Evolutionary conservation across 2,329 filamentous ascomycete genomes (phyloP), one percentile per base, ranked within the genome.

Genomic region (Cryphonectria carpinicola): DNA sequence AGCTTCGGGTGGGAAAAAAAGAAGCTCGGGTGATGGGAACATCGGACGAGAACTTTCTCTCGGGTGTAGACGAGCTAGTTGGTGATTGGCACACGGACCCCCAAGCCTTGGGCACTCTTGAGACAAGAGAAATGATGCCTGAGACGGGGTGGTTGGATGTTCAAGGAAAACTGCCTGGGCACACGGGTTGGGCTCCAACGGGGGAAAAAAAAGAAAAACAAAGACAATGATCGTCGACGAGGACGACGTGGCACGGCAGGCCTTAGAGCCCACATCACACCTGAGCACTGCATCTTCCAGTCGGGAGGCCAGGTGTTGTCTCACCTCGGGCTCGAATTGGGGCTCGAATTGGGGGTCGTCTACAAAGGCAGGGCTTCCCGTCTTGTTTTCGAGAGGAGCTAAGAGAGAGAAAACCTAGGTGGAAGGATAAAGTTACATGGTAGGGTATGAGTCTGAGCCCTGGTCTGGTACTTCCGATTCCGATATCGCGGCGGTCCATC

Each of bases 401-500:
- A 49, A 49, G 46, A 49, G 22, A 49, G 19, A 32, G 5, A 19
- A 32, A 32, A 32, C 32, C 54, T 14, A 4, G 54, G 28, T 56
- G 25, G n/a, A 56, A 14, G 5, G 52, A 11, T 56, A 17, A 7
- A 28, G 13, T 28, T 28, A 25, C 52, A 25, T 28, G 25, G 52
- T 6, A 4, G 32, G 25, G 52, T 28, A 25, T 39, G 32, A 32
- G 32, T 32, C 32, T 13, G 11, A 17, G 25, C 13, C 54, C 25
- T 28, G 54, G 25, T 32, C 28, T 58, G 28, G 14, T 22, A 60
- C 25, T 39, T 22, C 41, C 8, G 37, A 56, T 60, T 60, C 52
- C 67, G 35, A 39, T 69, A 65, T 61, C 37, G 62, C 58, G 35
- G 39, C 39, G 22, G 10, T 22, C 5, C 58, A 13, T 61, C 58